These are phyloP conservation scores for Calocybe gangraenosa DNA, from an alignment of 768 basidiomycete genomes.

Conservation along the genomic window DNA sequence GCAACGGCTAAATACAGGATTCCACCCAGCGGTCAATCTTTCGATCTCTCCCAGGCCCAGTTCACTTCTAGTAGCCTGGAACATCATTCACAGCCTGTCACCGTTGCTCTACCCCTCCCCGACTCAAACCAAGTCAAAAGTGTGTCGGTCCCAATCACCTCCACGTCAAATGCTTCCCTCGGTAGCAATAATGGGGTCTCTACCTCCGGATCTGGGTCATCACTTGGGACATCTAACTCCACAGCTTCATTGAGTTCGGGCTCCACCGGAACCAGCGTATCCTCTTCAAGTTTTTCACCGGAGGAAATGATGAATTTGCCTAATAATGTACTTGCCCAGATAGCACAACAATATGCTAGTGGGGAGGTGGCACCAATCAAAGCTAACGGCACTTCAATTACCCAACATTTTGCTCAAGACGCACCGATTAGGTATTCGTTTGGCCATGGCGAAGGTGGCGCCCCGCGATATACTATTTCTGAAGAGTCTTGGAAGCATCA, in stretches of 20 bases:
- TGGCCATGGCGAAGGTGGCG: slow-evolving; percentile 29
- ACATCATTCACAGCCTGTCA: slow-evolving; percentile 34
- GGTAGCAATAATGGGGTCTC: slow-evolving; percentile 32
- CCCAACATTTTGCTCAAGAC: slow-evolving; percentile 40
- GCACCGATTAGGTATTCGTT: slow-evolving; percentile 28
- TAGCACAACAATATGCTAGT: slow-evolving; percentile 44
- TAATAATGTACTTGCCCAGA: slow-evolving; percentile 41
- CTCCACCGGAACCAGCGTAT: slow-evolving; percentile 41
- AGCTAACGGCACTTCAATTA: slow-evolving; percentile 25
- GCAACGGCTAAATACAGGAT: slow-evolving; percentile 86
- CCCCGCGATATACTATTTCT: slow-evolving; percentile 53
- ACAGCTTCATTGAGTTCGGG: slow-evolving; percentile 49
- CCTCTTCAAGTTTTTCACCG: slow-evolving; percentile 47
- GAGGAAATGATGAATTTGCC: slow-evolving; percentile 52
- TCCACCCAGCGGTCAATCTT: slow-evolving; percentile 35
- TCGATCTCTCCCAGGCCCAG: slow-evolving; percentile 42
- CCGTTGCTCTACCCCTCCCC: slow-evolving; percentile 47
- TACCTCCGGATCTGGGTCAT: slow-evolving; percentile 41
- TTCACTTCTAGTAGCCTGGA: slow-evolving; percentile 30
- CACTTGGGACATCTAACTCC: slow-evolving; percentile 49
- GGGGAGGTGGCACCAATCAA: slow-evolving; percentile 28
- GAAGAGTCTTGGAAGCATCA: slow-evolving; percentile 86
- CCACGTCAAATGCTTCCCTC: slow-evolving; percentile 33
- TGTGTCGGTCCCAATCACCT: slow-evolving; percentile 68
- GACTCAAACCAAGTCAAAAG: slow-evolving; percentile 49